phyloP scores from a whole-genome alignment of 2,329 filamentous ascomycete genomes.

The Fusarium sp. region DNA sequence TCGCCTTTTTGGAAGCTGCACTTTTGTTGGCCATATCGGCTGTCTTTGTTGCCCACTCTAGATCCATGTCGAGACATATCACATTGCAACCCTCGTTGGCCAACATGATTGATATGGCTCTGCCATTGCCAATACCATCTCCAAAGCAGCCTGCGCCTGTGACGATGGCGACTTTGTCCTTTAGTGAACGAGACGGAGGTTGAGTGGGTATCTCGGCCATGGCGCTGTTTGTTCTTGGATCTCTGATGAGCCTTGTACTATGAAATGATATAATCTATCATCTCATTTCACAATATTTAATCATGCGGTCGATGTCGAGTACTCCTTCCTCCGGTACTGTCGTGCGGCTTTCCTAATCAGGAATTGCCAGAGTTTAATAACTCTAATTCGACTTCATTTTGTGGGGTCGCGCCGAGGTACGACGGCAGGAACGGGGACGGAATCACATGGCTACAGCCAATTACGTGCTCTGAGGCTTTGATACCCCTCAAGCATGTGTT shows the following conservation, averaged over 20 bases:
- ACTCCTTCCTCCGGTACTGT: neutral
- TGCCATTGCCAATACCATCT: slow-evolving; percentile 70
- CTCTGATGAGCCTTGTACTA: too few species aligned
- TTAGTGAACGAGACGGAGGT: slow-evolving; percentile 28
- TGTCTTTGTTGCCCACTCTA: slow-evolving; percentile 62
- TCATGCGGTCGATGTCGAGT: neutral
- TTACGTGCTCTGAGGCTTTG: neutral
- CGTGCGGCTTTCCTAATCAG: slow-evolving; percentile 1
- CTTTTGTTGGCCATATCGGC: slow-evolving; percentile 59
- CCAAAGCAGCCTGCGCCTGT: slow-evolving; percentile 67
- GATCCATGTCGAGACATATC: slow-evolving; percentile 66
- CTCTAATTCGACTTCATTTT: neutral
- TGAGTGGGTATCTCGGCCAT: slow-evolving; percentile 19
- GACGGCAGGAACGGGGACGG: neutral
- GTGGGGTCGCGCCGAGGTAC: slow-evolving; percentile 4
- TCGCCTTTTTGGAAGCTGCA: slow-evolving; percentile 52
- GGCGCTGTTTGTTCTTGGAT: neutral
- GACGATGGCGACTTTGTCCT: slow-evolving; percentile 61
- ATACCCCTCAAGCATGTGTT: neutral
- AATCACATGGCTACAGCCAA: neutral
- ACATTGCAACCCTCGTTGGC: slow-evolving; percentile 68
- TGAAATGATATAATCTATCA: neutral
- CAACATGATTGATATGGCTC: slow-evolving; percentile 67
- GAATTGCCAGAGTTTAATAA: neutral
- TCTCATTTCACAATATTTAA: neutral